These are phyloP conservation scores for Acer campestre DNA, from an alignment of 345 rosid genomes.

Conservation along the genomic window DNA sequence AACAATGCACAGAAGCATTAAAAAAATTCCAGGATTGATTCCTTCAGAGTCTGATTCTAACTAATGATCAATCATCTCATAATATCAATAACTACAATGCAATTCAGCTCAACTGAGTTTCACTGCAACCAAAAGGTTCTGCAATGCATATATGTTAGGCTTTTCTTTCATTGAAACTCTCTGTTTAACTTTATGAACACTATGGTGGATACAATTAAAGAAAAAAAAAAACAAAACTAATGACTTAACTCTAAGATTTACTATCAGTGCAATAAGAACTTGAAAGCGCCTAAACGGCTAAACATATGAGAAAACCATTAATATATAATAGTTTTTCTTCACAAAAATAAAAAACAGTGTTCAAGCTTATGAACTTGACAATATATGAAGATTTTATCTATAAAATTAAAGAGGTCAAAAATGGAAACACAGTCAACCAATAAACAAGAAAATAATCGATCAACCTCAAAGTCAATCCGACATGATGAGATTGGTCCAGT, in stretches of 20 bases:
- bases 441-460: neutral
- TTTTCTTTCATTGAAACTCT: neutral
- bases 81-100: neutral
- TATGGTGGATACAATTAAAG: neutral
- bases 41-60: neutral
- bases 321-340: neutral
- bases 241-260: neutral
- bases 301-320: neutral
- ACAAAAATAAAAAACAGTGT: too few relatives aligned
- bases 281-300: neutral
- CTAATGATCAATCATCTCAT: neutral
- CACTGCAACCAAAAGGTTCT: neutral
- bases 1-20: neutral
- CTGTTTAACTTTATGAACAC: neutral
- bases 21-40: neutral
- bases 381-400: too few relatives aligned
- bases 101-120: neutral
- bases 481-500: too few relatives aligned
- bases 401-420: too few relatives aligned
- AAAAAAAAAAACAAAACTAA: too few relatives aligned
- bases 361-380: neutral
- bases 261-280: neutral
- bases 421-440: too few relatives aligned
- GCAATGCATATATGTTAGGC: too few relatives aligned
- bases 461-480: neutral